Base-by-base conservation (phyloP, 768 basidiomycete genomes). In the Lentinula guzmanii region DNA sequence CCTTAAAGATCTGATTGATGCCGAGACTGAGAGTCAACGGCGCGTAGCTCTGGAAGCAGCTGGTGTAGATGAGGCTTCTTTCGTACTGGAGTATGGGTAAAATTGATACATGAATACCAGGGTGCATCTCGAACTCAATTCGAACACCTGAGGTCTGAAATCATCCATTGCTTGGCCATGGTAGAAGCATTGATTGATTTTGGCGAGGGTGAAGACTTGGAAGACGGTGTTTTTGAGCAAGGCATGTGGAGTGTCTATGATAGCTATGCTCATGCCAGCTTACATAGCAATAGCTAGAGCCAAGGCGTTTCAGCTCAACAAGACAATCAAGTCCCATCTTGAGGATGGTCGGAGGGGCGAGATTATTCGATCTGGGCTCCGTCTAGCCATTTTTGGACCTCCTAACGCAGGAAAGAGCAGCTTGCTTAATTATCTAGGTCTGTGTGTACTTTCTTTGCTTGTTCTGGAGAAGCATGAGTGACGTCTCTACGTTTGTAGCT, bases 371-470 rank as follows among this genome's bases (percentile, higher is more conserved):
- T 83, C 86, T 1, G 95, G 94, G 2, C 82, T 95, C 52, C 86
- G 84, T 50, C 77, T 96, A 8, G 88, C 91, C 13, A 95, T 97
- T 42, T 94, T 95, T 68, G 94, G 94, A 0, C 92, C 93, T 24
- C 91, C 95, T 0, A 97, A 97, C 67, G 93, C 90, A 1, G 95
- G 94, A n/a, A 97, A 96, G 75, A 94, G 91, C 68, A 91, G 88
- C 67, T 71, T 94, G 18, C 79, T 93, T 52, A 96, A 96, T 68
- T 93, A 86, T 70, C 77, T 96, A 11, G 90, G 93, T 88, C 66
- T 13, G 21, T 52, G 21, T 9, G 15, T n/a, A 31, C 35, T 16
- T 39, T 11, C 24, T 59, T 60, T 24, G 10, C 39, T 60, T 34
- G 13, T 55, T 45, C 41, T 45, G 42, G 60, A 9, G 8, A 39